phyloP scores from a whole-genome alignment of 495 filamentous ascomycete genomes.

The Daldinia bambusicola region DNA sequence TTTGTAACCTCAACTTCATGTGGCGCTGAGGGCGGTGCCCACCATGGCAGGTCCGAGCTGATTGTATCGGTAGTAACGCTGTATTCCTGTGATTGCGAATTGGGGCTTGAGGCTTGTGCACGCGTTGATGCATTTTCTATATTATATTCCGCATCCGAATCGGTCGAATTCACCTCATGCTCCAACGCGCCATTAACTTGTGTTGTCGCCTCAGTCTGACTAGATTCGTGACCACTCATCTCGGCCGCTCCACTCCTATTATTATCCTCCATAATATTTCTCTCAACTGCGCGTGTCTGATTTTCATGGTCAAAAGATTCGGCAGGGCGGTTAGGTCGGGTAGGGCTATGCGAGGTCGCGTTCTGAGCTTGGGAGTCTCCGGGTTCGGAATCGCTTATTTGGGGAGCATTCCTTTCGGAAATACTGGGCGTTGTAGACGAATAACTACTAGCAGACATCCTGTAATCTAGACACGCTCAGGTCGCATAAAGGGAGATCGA shows the following conservation, averaged over 20 bases:
- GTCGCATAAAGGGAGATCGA: conserved; percentile 9
- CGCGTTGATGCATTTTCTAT: background rate
- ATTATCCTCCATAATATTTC: conserved; percentile 18
- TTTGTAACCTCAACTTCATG: background rate
- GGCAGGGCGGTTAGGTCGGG: conserved; percentile 50
- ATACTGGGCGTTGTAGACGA: background rate
- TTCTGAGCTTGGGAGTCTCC: conserved; percentile 26
- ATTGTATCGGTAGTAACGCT: background rate
- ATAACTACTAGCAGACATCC: conserved; percentile 27
- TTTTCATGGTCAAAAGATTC: conserved; percentile 54
- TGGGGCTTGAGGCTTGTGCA: conserved; percentile 4
- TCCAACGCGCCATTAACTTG: background rate
- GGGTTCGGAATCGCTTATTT: conserved; percentile 29
- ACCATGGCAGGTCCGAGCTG: background rate
- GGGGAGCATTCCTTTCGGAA: conserved; percentile 6
- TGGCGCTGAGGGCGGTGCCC: background rate
- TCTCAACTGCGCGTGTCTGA: conserved; percentile 52
- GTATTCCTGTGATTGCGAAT: background rate
- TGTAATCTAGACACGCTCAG: conserved; percentile 25
- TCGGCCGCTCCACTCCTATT: background rate
- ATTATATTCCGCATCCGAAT: background rate
- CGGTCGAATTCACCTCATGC: background rate
- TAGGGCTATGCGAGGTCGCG: conserved; percentile 14
- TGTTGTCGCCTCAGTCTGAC: background rate
- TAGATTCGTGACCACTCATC: background rate